A percentile compares a stretch with the other conserved stretches of the same genome.
Evolutionary conservation across 768 basidiomycete species (phyloP).

Genomic region (Favolaschia claudopus): DNA sequence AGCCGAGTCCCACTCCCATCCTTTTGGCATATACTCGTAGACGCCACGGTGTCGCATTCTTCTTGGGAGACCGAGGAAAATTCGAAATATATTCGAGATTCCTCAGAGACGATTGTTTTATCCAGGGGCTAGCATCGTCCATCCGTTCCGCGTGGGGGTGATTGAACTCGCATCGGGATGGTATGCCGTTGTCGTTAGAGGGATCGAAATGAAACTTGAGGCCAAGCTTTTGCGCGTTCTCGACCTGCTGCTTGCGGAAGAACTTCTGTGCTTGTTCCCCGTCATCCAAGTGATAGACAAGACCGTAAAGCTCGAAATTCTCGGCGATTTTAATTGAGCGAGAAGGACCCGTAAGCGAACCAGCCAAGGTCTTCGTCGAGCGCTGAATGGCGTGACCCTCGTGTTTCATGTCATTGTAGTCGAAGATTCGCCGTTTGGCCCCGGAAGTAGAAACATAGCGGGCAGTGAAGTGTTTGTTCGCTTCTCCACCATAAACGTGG

Average conservation of each 20-base stretch:
- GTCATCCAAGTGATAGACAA: constrained; percentile 3
- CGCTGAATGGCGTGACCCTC: constrained; percentile 3
- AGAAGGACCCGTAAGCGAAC: background rate
- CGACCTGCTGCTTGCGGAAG: constrained; percentile 4
- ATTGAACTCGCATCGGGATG: background rate
- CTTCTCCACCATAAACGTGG: background rate
- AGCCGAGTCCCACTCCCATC: too few species aligned
- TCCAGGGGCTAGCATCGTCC: background rate
- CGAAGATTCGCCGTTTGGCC: too few species aligned
- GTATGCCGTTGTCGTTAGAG: background rate
- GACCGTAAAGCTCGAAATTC: background rate
- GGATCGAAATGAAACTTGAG: background rate
- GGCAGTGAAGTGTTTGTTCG: background rate
- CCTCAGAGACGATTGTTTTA: background rate
- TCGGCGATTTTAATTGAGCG: background rate
- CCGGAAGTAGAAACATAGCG: background rate
- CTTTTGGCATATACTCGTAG: too few species aligned
- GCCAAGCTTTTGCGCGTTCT: background rate
- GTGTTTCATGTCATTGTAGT: constrained; percentile 10
- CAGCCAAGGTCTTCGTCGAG: background rate
- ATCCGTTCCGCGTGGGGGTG: background rate
- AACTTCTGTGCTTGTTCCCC: constrained; percentile 3
- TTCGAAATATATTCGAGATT: background rate
- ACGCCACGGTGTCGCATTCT: too few species aligned
- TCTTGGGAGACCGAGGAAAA: too few species aligned